A percentile compares a stretch with the other conserved stretches of the same genome.
Conservation (phyloP, 257 asterid species). For the Dorcoceras hygrometricum region DNA sequence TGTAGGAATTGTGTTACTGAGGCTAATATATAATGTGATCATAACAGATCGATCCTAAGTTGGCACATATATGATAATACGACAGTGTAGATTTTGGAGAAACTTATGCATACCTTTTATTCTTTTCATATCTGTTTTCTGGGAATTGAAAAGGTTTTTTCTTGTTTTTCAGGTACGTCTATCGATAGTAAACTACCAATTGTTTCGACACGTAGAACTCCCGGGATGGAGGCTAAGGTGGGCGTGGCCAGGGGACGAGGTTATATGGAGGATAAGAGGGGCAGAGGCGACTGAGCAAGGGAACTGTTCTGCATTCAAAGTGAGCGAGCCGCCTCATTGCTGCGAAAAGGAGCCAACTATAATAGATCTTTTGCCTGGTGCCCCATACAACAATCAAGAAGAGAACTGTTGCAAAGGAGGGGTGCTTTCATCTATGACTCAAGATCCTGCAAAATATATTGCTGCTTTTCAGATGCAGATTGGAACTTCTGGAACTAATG, state of each 20-base stretch:
- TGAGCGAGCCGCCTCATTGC: constrained; percentile 51
- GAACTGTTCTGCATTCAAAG: constrained; percentile 57
- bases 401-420: constrained; percentile 75
- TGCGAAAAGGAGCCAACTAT: constrained; percentile 63
- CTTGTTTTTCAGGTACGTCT: constrained; percentile 39
- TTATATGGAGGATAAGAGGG: constrained; percentile 61
- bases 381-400: constrained; percentile 45
- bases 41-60: too few species aligned
- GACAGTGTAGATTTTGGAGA: too few species aligned
- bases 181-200: constrained; percentile 60
- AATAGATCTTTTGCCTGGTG: constrained; percentile 69
- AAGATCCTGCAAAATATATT: constrained; percentile 35
- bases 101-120: too few species aligned
- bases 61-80: too few species aligned
- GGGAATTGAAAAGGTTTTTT: neutral
- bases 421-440: constrained; percentile 60
- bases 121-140: too few species aligned
- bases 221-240: constrained; percentile 82
- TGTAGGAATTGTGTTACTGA: neutral
- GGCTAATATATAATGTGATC: neutral
- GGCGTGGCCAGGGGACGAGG: constrained; percentile 59
- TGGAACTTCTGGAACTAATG: constrained; percentile 26
- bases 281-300: constrained; percentile 82
- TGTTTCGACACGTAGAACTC: constrained; percentile 61
- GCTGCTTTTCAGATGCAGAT: constrained; percentile 53